Base-by-base conservation (phyloP, 208 protist species). In the Porcisia hertigi region DNA sequence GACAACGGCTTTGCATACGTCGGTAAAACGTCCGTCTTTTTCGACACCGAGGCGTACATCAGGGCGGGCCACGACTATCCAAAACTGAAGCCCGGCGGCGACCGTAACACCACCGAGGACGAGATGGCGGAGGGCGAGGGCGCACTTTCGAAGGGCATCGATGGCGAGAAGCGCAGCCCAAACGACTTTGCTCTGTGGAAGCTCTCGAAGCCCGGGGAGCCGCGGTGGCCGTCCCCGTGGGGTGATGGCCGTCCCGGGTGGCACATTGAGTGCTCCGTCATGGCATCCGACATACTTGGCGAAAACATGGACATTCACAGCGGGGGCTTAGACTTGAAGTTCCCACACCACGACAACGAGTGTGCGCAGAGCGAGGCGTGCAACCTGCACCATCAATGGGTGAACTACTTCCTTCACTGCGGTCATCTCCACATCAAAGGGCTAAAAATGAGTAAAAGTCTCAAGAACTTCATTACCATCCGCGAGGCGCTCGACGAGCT, bases 191-290 rank as follows among this genome's bases (percentile, higher is more conserved):
- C 98, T 1, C 86, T 99, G 30, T 99, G 99, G 99, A 99, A 99
- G 84, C 95, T 94, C 67, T 95, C 92, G 58, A 97, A 96, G 80
- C 71, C 84, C 23, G 97, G 94, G 11, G 98, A 99, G 84, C 98
- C 98, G 58, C 73, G 71, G 6, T 99, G 98, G 98, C 79, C 94
- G 1, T 97, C 90, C 34, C 98, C 94, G 52, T 99, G 93, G 91
- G 96, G 97, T 58, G 71, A 77, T 4, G 99, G 99, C 34, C 89
- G 99, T 30, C 99, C 99, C 4, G 99, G 99, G 39, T 99, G 99
- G 99, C 99, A 99, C 86, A 99, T 99, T 83, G 99, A 99, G 82
- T 99, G 99, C 94, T 99, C 95, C 58, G 99, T 97, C n/a, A 99
- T 99, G 98, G 93, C 98, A 11, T 92, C 88, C 54, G 89, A 97